These are phyloP conservation scores for Colletotrichum theobromicola DNA, from an alignment of 2,329 filamentous ascomycete genomes.

Conservation along the genomic window DNA sequence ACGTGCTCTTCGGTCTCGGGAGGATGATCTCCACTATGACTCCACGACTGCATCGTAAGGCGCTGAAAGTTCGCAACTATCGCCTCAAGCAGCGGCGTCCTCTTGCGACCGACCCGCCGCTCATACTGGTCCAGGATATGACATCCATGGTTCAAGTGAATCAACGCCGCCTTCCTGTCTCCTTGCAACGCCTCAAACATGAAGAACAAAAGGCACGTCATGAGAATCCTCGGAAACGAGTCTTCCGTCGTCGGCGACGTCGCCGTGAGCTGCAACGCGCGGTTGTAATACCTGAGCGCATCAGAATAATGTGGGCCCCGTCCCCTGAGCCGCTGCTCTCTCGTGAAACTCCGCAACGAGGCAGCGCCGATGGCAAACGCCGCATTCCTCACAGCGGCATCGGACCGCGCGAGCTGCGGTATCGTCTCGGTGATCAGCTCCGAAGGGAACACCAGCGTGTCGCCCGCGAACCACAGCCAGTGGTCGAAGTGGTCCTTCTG, in stretches of 20 bases:
- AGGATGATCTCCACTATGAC: conserved; percentile 3
- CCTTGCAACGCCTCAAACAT: conserved; percentile 45
- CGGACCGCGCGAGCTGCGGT: conserved; percentile 13
- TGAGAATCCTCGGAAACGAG: conserved; percentile 18
- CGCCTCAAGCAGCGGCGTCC: not conserved
- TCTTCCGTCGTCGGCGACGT: not conserved
- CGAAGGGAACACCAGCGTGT: conserved; percentile 8
- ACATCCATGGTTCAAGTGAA: conserved; percentile 41
- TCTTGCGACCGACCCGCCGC: not conserved
- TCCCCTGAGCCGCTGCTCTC: not conserved
- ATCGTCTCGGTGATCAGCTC: conserved; percentile 22
- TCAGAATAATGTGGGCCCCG: not conserved
- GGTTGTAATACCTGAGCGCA: conserved; percentile 7
- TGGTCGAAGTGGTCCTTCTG: conserved; percentile 12
- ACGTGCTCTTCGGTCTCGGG: not conserved
- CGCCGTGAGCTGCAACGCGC: not conserved
- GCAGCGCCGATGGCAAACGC: conserved; percentile 45
- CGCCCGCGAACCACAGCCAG: conserved; percentile 1
- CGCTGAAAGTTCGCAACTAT: conserved; percentile 8
- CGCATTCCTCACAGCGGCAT: conserved; percentile 36
- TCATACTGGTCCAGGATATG: conserved; percentile 2
- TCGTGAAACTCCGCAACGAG: not conserved
- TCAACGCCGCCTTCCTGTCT: conserved; percentile 42
- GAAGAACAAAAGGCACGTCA: conserved; percentile 46
- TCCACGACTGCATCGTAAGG: conserved; percentile 18